A percentile compares a stretch with the other conserved stretches of the same genome.
phyloP scores from a whole-genome alignment of 148 eudicot species.

The Nyssa sinensis region DNA sequence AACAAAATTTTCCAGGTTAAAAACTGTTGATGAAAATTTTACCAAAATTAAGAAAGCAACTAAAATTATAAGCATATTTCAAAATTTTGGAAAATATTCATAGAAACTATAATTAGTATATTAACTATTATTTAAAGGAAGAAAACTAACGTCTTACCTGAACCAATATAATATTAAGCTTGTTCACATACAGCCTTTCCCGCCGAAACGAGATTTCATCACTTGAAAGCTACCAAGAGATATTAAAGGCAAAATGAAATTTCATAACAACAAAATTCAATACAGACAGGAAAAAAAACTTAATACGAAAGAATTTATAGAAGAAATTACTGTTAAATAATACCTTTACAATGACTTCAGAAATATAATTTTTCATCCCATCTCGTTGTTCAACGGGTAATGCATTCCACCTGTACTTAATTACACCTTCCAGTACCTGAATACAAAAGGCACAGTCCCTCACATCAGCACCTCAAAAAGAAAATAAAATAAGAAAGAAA shows the following conservation, averaged over 20 bases:
- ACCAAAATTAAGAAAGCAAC: not conserved
- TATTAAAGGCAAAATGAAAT: conserved; percentile 1
- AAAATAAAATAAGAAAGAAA: not conserved
- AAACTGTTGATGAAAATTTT: not conserved
- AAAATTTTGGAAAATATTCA: not conserved
- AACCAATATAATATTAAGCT: conserved; percentile 83
- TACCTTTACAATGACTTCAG: conserved; percentile 97
- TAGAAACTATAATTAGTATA: not conserved
- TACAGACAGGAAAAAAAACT: not conserved
- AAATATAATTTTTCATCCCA: conserved; percentile 97
- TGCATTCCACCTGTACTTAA: conserved; percentile 97
- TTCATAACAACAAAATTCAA: not conserved
- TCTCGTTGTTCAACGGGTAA: conserved; percentile 90
- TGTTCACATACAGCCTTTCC: conserved; percentile 93
- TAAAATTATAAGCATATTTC: not conserved
- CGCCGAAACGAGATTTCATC: conserved; percentile 81
- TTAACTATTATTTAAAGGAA: not conserved
- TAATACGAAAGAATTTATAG: not conserved
- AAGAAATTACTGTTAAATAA: not conserved
- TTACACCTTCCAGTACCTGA: conserved; percentile 95
- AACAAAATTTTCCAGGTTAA: not conserved
- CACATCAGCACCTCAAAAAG: not conserved
- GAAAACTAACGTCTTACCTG: conserved; percentile 52
- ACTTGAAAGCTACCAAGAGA: conserved; percentile 66
- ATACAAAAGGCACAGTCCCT: not conserved